Evolutionary conservation across 2,329 filamentous ascomycete species (phyloP).

Genomic region (Thielaviopsis populi): DNA sequence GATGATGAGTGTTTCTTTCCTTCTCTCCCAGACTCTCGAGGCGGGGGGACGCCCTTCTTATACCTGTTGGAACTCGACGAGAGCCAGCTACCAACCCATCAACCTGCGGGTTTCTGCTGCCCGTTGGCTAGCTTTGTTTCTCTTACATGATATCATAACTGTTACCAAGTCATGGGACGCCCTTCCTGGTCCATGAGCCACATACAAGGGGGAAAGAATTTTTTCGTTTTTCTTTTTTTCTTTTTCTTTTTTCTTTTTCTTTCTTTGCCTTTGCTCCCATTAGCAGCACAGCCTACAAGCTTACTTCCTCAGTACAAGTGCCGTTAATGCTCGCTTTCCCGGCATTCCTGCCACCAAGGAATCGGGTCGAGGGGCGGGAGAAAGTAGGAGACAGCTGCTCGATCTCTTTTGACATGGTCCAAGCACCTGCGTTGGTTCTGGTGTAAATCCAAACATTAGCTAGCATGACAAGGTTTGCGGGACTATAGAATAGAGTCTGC

Average conservation of each 20-base stretch:
- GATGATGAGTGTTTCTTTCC: not conserved
- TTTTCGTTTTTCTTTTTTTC: not conserved
- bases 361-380: not conserved
- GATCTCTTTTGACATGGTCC: not conserved
- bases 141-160: not conserved
- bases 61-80: not conserved
- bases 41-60: slow-evolving; percentile 1
- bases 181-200: not conserved
- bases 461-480: not conserved
- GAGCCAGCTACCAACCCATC: not conserved
- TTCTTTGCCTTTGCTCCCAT: not conserved
- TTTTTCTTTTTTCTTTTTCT: not conserved
- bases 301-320: not conserved
- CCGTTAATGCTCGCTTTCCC: not conserved
- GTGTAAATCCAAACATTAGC: not conserved
- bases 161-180: not conserved
- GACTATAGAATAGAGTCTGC: not conserved
- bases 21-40: not conserved
- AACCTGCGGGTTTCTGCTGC: not conserved
- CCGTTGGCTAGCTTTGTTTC: not conserved
- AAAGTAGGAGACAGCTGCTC: not conserved
- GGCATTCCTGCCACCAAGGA: not conserved
- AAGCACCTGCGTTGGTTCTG: not conserved
- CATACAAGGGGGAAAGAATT: not conserved
- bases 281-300: not conserved